Percentiles rank a stretch among this genome's conserved stretches.
Evolutionary conservation across 176 grass and related monocot genomes (phyloP).

Genomic region (Sorghum bicolor): Sorghum_bicolor_NCBIv3 NC_012870.2:6960001-6960500

Average conservation of each 20-base stretch:
- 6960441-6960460: background rate
- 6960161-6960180: background rate
- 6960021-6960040: background rate
- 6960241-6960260: background rate
- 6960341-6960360: background rate
- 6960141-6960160: background rate
- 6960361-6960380: background rate
- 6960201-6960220: background rate
- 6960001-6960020: background rate
- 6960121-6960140: background rate
- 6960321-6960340: background rate
- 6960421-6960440: background rate
- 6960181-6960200: background rate
- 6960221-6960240: background rate
- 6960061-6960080: background rate
- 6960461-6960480: slow-evolving; percentile 34
- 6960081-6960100: background rate
- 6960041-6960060: background rate
- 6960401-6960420: background rate
- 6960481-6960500: slow-evolving; percentile 53
- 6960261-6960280: background rate
- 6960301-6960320: background rate
- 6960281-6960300: background rate
- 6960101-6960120: background rate
- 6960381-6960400: background rate